Evolutionary conservation across 1,284 basidiomycete genomes (phyloP).

Genomic region (Singerocomus inundabilis): DNA sequence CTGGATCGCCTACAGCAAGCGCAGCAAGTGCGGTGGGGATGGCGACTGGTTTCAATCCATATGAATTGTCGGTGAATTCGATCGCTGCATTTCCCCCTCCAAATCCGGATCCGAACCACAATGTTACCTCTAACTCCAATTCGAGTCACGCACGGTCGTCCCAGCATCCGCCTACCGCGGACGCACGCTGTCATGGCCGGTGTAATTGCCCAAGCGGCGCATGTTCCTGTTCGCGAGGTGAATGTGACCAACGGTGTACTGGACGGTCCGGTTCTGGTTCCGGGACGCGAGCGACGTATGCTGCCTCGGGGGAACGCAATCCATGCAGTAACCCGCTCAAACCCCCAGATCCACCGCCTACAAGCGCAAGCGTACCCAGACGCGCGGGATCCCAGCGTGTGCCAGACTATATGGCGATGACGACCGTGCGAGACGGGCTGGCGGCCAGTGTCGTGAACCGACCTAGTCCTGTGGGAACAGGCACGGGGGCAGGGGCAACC

Average conservation of each 20-base stretch:
- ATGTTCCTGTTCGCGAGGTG: constrained; percentile 37
- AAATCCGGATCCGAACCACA: constrained; percentile 11
- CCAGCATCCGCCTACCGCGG: constrained; percentile 21
- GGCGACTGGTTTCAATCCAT: constrained; percentile 22
- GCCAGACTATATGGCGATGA: constrained; percentile 37
- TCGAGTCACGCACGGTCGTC: constrained; percentile 10
- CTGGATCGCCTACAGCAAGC: constrained; percentile 15
- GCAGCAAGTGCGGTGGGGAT: constrained; percentile 16
- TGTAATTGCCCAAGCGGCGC: constrained; percentile 38
- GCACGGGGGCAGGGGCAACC: constrained; percentile 6
- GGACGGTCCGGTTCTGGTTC: constrained; percentile 6
- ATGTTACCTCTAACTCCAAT: constrained; percentile 4
- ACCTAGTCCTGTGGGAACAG: constrained; percentile 11
- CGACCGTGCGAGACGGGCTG: constrained; percentile 28
- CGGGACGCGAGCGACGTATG: constrained; percentile 8
- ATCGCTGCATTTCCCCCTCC: constrained; percentile 16
- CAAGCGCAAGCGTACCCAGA: constrained; percentile 4
- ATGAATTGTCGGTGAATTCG: constrained; percentile 30
- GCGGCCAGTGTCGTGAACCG: constrained; percentile 23
- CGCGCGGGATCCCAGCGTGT: constrained; percentile 24
- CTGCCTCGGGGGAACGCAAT: constrained; percentile 22
- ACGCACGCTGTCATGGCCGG: constrained; percentile 31
- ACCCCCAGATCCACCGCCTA: constrained; percentile 12
- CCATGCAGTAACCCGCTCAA: constrained; percentile 16
- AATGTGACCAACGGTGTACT: constrained; percentile 23